Conservation (phyloP, 805 yeast species). For the Wickerhamiella azyma region DNA sequence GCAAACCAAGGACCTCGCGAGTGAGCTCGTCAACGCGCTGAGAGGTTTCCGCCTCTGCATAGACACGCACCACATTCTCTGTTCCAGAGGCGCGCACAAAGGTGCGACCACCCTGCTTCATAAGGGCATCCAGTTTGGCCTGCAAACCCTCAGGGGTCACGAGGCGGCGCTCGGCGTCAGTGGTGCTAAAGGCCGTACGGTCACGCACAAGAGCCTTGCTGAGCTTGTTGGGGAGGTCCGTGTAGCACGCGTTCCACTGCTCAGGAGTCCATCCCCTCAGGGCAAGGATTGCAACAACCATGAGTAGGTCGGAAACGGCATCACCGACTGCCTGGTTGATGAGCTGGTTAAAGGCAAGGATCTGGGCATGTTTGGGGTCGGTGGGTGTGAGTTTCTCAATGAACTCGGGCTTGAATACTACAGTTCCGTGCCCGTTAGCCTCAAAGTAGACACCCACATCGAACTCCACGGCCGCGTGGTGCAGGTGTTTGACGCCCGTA, state of each 20-base stretch:
- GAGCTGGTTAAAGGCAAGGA: conserved; percentile 51
- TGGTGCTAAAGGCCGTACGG: conserved; percentile 63
- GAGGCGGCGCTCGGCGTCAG: conserved; percentile 79
- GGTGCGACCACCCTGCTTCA: conserved; percentile 56
- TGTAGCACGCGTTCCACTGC: conserved; percentile 64
- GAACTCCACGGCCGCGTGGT: conserved; percentile 73
- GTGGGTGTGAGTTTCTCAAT: conserved; percentile 29
- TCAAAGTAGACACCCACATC: conserved; percentile 93
- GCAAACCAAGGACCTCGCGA: conserved; percentile 20
- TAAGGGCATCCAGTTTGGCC: conserved; percentile 49
- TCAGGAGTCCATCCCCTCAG: conserved; percentile 44
- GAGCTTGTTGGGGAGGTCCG: conserved; percentile 76
- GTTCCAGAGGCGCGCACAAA: conserved; percentile 97
- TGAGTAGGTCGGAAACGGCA: conserved; percentile 82
- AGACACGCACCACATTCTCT: conserved; percentile 92
- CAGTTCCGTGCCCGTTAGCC: conserved; percentile 99
- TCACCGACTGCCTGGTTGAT: conserved; percentile 98
- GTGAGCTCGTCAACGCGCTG: conserved; percentile 36
- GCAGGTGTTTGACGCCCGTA: conserved; percentile 94
- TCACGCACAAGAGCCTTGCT: conserved; percentile 75
- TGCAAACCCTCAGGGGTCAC: conserved; percentile 71
- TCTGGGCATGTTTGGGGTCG: conserved; percentile 35
- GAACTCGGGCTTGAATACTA: conserved; percentile 52
- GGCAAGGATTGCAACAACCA: conserved; percentile 52
- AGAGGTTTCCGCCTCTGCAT: conserved; percentile 66